phyloP scores from a whole-genome alignment of 345 rosid genomes.

The Eucalyptus cloeziana region DNA sequence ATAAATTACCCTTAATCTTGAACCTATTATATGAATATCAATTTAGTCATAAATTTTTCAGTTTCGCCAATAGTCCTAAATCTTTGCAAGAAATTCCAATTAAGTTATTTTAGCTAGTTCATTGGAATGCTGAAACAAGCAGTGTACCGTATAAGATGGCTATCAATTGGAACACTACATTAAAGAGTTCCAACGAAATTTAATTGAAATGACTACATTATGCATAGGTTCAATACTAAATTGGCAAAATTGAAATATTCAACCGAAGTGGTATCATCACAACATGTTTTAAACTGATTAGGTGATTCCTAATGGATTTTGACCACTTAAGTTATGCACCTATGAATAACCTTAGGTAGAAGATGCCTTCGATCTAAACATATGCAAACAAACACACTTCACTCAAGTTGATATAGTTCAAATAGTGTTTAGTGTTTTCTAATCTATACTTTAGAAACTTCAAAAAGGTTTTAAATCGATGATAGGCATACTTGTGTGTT shows the following conservation, averaged over 20 bases:
- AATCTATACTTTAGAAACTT: neutral
- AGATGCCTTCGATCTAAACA: neutral
- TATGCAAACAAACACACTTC: neutral
- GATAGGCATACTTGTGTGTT: neutral
- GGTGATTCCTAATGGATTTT: neutral
- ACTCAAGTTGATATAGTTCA: neutral
- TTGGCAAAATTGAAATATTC: neutral
- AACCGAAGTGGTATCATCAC: no score
- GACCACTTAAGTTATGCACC: neutral
- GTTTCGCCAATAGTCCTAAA: fast-evolving
- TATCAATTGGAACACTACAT: no score
- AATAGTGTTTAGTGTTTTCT: neutral
- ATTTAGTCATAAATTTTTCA: no score
- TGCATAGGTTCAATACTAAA: fast-evolving
- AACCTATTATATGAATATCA: neutral
- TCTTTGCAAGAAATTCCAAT: no score
- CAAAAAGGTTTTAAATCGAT: neutral
- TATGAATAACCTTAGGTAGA: neutral
- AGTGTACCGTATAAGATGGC: fast-evolving
- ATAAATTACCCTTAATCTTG: neutral
- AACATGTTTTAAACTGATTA: no score
- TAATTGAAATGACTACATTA: neutral
- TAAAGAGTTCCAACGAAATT: no score
- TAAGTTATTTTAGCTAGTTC: fast-evolving
- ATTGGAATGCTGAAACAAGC: fast-evolving